These are phyloP conservation scores for Skeletonema marinoi DNA, from an alignment of 108 stramenopile species.

Conservation along the genomic window DNA sequence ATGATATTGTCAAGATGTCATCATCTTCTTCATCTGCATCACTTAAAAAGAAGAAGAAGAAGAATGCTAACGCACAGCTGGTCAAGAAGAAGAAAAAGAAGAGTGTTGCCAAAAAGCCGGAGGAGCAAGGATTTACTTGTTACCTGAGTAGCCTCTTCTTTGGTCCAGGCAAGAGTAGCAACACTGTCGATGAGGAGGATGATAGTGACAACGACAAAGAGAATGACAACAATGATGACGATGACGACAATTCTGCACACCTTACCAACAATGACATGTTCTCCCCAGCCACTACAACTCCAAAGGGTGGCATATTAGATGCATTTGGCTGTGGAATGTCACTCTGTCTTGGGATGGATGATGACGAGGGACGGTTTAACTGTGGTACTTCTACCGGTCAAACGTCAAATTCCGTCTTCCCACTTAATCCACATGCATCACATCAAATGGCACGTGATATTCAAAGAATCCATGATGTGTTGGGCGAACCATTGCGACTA, in stretches of 20 bases:
- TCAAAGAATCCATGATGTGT: constrained; percentile 34
- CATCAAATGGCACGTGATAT: constrained; percentile 53
- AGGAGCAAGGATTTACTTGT: background rate
- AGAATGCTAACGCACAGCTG: background rate
- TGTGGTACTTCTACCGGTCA: background rate
- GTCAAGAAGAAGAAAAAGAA: background rate
- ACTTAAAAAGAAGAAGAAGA: background rate
- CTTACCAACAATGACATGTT: constrained; percentile 47
- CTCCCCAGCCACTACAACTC: background rate
- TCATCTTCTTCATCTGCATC: background rate
- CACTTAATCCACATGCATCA: constrained; percentile 16
- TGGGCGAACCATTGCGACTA: constrained; percentile 50
- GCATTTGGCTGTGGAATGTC: constrained; percentile 41
- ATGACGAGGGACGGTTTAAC: background rate
- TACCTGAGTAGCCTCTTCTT: background rate
- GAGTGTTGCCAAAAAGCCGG: background rate
- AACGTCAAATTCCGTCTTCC: constrained; percentile 9
- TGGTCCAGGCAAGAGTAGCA: background rate
- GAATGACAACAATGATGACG: background rate
- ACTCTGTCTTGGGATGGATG: constrained; percentile 44
- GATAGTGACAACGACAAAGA: background rate
- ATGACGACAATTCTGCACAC: constrained; percentile 4
- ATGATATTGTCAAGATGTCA: background rate
- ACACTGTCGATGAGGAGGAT: background rate
- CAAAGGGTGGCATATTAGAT: constrained; percentile 5